Evolutionary conservation across 225 moss, liverwort and hornwort species (phyloP).

Genomic region (Pseudisothecium myosuroides): DNA sequence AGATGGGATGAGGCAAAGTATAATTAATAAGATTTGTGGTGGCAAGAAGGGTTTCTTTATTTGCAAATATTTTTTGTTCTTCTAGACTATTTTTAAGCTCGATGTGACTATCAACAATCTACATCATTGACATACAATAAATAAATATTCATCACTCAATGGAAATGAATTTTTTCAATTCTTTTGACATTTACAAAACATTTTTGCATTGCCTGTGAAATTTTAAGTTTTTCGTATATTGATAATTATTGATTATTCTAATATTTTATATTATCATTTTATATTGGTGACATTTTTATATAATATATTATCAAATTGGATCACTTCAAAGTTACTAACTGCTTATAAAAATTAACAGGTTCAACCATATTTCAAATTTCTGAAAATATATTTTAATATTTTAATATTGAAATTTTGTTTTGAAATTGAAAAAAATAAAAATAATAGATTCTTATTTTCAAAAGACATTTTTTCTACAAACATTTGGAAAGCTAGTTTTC

Average conservation of each 20-base stretch:
- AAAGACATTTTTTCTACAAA: too few relatives aligned
- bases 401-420: neutral
- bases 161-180: neutral
- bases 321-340: too few relatives aligned
- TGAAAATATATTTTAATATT: neutral
- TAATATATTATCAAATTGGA: neutral
- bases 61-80: constrained; percentile 16
- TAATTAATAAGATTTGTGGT: constrained; percentile 55
- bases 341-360: fast-evolving
- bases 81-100: constrained; percentile 14
- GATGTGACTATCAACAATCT: constrained; percentile 47
- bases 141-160: neutral
- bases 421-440: neutral
- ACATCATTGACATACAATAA: neutral
- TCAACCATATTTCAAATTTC: neutral
- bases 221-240: too few relatives aligned
- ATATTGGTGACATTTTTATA: neutral
- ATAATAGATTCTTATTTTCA: fast-evolving
- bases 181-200: fast-evolving
- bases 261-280: too few relatives aligned
- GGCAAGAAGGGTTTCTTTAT: constrained; percentile 25
- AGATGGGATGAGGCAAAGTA: constrained; percentile 34
- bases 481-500: neutral
- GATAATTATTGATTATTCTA: neutral
- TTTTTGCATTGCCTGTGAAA: too few relatives aligned